These are phyloP conservation scores for Sporothrix schenckii DNA, from an alignment of 2,329 filamentous ascomycete species.

Conservation along the genomic window DNA sequence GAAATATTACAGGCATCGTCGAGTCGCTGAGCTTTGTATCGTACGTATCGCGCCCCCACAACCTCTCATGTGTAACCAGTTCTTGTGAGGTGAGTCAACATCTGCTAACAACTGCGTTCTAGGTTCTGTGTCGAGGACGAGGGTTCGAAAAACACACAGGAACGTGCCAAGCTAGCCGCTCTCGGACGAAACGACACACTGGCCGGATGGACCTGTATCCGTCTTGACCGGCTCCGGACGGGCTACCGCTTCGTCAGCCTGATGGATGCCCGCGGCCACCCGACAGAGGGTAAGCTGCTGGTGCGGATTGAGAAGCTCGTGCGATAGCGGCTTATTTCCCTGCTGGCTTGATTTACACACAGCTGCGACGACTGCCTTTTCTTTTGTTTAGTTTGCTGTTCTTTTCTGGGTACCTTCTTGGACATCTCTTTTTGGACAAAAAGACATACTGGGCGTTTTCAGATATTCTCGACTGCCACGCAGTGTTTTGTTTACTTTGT, in stretches of 20 bases:
- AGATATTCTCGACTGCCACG: background rate
- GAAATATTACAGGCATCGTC: conserved; percentile 60
- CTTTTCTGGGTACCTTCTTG: background rate
- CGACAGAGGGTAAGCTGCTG: conserved; percentile 53
- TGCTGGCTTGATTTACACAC: background rate
- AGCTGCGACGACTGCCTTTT: background rate
- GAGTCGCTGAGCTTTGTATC: conserved; percentile 73
- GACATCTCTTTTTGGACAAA: background rate
- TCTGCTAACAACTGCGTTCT: conserved; percentile 18
- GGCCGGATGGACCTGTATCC: conserved; percentile 62
- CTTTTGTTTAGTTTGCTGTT: background rate
- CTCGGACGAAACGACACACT: conserved; percentile 38
- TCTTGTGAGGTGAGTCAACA: background rate
- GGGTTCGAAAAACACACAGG: conserved; percentile 45
- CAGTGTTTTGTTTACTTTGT: background rate
- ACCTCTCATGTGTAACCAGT: background rate
- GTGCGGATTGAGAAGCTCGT: conserved; percentile 57
- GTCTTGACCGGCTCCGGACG: conserved; percentile 58
- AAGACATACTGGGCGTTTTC: background rate
- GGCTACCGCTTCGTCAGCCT: conserved; percentile 61
- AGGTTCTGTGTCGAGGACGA: conserved; percentile 61
- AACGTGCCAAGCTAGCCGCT: conserved; percentile 35
- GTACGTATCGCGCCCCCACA: conserved; percentile 51
- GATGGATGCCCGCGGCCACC: conserved; percentile 50
- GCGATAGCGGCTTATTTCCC: conserved; percentile 31